Conservation (phyloP, 116 monocot genomes). For the Zostera marina region DNA sequence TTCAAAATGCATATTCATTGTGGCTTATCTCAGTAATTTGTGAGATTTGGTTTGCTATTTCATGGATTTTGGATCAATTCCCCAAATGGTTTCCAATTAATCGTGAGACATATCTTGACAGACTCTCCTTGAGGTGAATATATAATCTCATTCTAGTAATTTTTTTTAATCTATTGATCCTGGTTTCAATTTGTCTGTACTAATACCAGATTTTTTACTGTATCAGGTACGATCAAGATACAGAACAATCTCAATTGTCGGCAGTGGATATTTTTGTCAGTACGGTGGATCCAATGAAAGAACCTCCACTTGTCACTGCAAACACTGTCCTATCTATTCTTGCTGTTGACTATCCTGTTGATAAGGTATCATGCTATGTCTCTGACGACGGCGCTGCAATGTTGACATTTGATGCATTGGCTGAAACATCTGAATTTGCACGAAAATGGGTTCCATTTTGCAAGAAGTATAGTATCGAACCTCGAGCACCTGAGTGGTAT, state of each 20-base stretch:
- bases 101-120: conserved; percentile 70
- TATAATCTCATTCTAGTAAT: not conserved
- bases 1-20: conserved; percentile 43
- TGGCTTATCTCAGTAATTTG: conserved; percentile 72
- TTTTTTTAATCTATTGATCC: not conserved
- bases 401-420: conserved; percentile 59
- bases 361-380: conserved; percentile 74
- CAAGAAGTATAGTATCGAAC: conserved; percentile 66
- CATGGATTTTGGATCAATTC: conserved; percentile 78
- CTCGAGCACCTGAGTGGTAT: conserved; percentile 86
- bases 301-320: conserved; percentile 79
- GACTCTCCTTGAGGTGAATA: conserved; percentile 45
- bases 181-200: not conserved
- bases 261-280: conserved; percentile 84
- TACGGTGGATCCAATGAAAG: conserved; percentile 71
- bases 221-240: conserved; percentile 57
- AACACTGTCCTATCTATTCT: conserved; percentile 73
- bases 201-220: not conserved
- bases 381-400: conserved; percentile 83
- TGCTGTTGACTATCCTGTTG: conserved; percentile 72
- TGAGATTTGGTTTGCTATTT: conserved; percentile 83
- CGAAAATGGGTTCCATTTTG: conserved; percentile 71
- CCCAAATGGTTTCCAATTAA: conserved; percentile 81
- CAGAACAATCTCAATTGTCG: conserved; percentile 66
- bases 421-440: conserved; percentile 82